Percentiles rank a stretch among this genome's conserved stretches.
phyloP scores from a whole-genome alignment of 2,329 filamentous ascomycete genomes.

The Colletotrichum sp. region DNA sequence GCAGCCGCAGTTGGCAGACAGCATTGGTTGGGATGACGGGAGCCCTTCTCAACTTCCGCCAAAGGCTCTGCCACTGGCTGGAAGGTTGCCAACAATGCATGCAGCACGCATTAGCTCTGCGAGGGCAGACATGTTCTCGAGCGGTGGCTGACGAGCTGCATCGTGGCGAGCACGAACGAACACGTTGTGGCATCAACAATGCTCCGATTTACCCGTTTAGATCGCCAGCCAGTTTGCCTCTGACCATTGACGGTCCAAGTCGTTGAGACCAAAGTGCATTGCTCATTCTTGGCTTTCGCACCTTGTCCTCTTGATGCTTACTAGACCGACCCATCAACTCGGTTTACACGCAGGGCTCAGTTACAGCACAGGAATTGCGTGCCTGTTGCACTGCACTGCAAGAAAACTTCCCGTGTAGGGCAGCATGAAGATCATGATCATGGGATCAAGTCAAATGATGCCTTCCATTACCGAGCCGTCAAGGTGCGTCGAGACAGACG shows the following conservation, averaged over 20 bases:
- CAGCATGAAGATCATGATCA: background rate
- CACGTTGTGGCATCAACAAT: background rate
- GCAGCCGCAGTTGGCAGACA: background rate
- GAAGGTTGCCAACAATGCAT: slow-evolving; percentile 1
- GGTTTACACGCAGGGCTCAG: background rate
- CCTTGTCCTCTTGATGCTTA: background rate
- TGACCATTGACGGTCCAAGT: background rate
- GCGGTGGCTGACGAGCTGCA: background rate
- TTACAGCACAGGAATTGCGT: background rate
- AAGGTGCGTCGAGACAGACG: background rate
- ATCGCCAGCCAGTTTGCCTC: background rate
- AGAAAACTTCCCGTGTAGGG: background rate
- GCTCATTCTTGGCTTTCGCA: background rate
- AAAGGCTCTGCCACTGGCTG: background rate
- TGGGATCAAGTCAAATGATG: background rate
- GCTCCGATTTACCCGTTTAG: background rate
- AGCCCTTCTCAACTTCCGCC: background rate
- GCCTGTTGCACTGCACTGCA: background rate
- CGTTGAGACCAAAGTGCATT: background rate
- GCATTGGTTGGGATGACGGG: background rate
- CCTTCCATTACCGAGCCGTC: background rate
- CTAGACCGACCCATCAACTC: background rate
- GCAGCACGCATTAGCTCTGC: slow-evolving; percentile 5
- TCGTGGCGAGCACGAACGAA: slow-evolving; percentile 1
- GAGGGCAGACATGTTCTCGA: background rate